Evolutionary conservation across 345 rosid genomes (phyloP).

Genomic region (Hibiscus tridactylites): DNA sequence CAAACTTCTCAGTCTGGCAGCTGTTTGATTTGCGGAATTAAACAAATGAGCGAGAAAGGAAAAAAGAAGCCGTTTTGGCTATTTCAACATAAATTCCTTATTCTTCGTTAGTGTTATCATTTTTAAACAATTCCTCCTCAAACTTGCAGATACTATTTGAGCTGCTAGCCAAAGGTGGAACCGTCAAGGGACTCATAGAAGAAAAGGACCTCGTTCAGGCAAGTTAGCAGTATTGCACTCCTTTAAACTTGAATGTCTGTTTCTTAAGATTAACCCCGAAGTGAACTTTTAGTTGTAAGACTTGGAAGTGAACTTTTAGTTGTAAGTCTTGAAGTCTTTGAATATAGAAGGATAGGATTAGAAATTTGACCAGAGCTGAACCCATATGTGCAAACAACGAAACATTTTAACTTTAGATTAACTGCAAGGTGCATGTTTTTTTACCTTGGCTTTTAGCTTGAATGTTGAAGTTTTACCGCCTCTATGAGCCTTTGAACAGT

Average conservation of each 20-base stretch:
- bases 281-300: neutral
- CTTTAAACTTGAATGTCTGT: slow-evolving; percentile 3
- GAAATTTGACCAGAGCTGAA: neutral
- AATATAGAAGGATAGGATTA: neutral
- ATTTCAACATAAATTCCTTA: neutral
- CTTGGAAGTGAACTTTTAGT: neutral
- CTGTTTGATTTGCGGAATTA: neutral
- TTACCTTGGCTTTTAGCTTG: neutral
- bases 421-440: neutral
- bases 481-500: neutral
- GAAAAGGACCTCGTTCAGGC: slow-evolving; percentile 89
- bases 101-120: neutral
- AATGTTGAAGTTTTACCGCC: neutral
- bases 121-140: neutral
- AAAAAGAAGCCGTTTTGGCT: neutral
- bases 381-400: neutral
- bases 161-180: slow-evolving; percentile 88
- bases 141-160: slow-evolving; percentile 62
- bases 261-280: neutral
- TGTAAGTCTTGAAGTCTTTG: neutral
- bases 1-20: neutral
- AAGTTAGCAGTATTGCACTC: slow-evolving; percentile 26
- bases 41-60: neutral
- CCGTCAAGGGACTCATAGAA: slow-evolving; percentile 71
- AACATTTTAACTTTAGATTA: neutral